A percentile compares a stretch with the other conserved stretches of the same genome.
Conservation (phyloP, 345 rosid genomes). For the Pelargonium nanum region DNA sequence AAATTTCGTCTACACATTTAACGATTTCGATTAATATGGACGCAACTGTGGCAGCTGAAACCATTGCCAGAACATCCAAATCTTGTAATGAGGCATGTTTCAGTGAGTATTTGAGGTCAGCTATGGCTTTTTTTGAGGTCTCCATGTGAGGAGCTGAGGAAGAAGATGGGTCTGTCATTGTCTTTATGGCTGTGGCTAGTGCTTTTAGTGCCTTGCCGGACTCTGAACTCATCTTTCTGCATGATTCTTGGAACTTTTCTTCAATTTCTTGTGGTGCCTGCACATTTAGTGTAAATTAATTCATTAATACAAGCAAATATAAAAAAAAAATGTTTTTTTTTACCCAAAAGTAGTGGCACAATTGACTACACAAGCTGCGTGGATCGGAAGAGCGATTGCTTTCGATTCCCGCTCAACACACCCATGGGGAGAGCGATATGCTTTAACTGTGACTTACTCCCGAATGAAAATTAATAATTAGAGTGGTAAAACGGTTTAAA, state of each 20-base stretch:
- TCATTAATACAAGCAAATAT: too few relatives aligned
- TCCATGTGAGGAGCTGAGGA: conserved; percentile 30
- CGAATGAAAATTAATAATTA: too few relatives aligned
- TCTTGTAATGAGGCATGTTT: conserved; percentile 21
- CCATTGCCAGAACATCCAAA: conserved; percentile 30
- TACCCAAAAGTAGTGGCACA: too few relatives aligned
- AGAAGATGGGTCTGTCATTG: conserved; percentile 31
- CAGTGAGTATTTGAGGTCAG: conserved; percentile 31
- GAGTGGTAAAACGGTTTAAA: too few relatives aligned
- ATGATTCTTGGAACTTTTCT: conserved; percentile 32
- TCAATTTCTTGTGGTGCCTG: conserved; percentile 45
- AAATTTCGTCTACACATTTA: conserved; percentile 35
- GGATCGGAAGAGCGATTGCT: too few relatives aligned
- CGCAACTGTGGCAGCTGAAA: conserved; percentile 53
- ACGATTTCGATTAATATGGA: conserved; percentile 45
- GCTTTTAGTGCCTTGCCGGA: conserved; percentile 45
- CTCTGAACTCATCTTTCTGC: conserved; percentile 38
- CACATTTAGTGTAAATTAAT: too few relatives aligned
- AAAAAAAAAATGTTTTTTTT: too few relatives aligned
- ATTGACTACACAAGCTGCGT: too few relatives aligned
- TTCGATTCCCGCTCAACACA: too few relatives aligned
- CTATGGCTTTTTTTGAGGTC: conserved; percentile 39
- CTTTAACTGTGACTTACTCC: too few relatives aligned
- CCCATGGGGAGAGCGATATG: too few relatives aligned
- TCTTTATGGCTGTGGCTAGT: conserved; percentile 42